These are phyloP conservation scores for Magnolia changhungtana DNA, from an alignment of 164 flowering plant species.

Conservation along the genomic window DNA sequence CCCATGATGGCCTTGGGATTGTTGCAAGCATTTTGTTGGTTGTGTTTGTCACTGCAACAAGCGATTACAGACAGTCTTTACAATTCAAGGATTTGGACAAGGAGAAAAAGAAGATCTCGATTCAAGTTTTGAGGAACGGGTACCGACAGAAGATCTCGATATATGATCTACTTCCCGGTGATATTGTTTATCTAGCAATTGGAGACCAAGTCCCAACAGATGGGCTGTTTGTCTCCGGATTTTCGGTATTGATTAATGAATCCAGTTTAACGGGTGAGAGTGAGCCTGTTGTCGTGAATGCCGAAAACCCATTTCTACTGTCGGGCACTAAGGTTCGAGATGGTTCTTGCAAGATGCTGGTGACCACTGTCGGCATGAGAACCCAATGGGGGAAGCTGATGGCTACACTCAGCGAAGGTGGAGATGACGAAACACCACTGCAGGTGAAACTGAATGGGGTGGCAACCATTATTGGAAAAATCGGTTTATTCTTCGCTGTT, in stretches of 20 bases:
- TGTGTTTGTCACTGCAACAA: slow-evolving; percentile 91
- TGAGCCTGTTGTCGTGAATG: slow-evolving; percentile 63
- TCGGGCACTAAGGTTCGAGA: slow-evolving; percentile 96
- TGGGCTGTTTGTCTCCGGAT: slow-evolving; percentile 84
- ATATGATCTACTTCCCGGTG: slow-evolving; percentile 84
- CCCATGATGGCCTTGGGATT: slow-evolving; percentile 95
- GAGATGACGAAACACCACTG: slow-evolving; percentile 89
- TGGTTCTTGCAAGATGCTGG: slow-evolving; percentile 96
- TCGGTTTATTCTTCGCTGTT: slow-evolving; percentile 86
- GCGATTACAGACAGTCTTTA: slow-evolving; percentile 83
- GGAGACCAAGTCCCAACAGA: slow-evolving; percentile 97
- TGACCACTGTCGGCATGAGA: slow-evolving; percentile 94
- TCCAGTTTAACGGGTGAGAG: slow-evolving; percentile 91
- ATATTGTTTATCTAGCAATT: slow-evolving; percentile 78
- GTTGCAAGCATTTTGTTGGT: slow-evolving; percentile 84
- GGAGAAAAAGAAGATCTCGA: slow-evolving; percentile 75
- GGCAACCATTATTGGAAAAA: slow-evolving; percentile 82
- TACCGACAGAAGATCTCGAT: slow-evolving; percentile 78
- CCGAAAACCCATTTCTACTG: slow-evolving; percentile 66
- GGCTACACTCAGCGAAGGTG: slow-evolving; percentile 95
- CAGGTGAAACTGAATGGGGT: slow-evolving; percentile 94
- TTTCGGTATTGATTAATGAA: slow-evolving; percentile 70
- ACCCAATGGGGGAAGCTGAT: slow-evolving; percentile 97
- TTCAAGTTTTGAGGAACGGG: slow-evolving; percentile 78
- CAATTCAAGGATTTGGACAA: slow-evolving; percentile 89